These are phyloP conservation scores for Xylaria palmicola DNA, from an alignment of 495 filamentous ascomycete species.

Conservation along the genomic window DNA sequence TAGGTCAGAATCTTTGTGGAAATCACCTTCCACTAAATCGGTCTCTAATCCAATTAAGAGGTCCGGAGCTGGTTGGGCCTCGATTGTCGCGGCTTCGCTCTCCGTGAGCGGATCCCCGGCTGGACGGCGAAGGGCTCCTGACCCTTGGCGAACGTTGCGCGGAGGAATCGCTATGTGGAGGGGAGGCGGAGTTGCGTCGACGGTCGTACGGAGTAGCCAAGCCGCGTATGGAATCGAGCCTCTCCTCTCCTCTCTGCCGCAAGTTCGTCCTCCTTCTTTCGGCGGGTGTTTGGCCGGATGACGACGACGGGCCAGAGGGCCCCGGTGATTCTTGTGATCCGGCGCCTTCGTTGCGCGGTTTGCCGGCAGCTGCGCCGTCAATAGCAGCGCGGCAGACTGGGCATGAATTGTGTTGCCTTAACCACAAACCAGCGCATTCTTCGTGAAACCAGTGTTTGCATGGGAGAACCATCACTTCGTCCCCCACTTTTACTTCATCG, in stretches of 20 bases:
- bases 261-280: slow-evolving; percentile 20
- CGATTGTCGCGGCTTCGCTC: slow-evolving; percentile 25
- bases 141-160: slow-evolving; percentile 18
- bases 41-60: slow-evolving; percentile 39
- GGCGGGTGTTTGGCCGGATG: slow-evolving; percentile 6
- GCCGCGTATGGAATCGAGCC: slow-evolving; percentile 24
- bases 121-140: slow-evolving; percentile 28
- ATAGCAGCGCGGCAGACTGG: slow-evolving; percentile 84
- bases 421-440: slow-evolving; percentile 73
- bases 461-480: slow-evolving; percentile 75
- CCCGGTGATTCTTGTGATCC: slow-evolving; percentile 11
- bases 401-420: slow-evolving; percentile 86
- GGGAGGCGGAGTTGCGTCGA: slow-evolving; percentile 14
- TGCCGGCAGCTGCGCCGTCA: slow-evolving; percentile 36
- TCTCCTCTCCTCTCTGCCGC: slow-evolving; percentile 22
- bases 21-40: slow-evolving; percentile 29
- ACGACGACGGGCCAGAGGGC: slow-evolving; percentile 10
- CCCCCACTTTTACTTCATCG: slow-evolving; percentile 73
- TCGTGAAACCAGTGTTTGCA: slow-evolving; percentile 93
- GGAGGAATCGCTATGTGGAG: slow-evolving; percentile 15
- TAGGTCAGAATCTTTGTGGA: neutral
- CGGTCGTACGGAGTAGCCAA: slow-evolving; percentile 12
- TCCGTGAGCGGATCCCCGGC: slow-evolving; percentile 21
- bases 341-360: slow-evolving; percentile 14
- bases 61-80: slow-evolving; percentile 27